Base-by-base conservation (phyloP, 805 yeast species). In the Pichia nakasei region DNA sequence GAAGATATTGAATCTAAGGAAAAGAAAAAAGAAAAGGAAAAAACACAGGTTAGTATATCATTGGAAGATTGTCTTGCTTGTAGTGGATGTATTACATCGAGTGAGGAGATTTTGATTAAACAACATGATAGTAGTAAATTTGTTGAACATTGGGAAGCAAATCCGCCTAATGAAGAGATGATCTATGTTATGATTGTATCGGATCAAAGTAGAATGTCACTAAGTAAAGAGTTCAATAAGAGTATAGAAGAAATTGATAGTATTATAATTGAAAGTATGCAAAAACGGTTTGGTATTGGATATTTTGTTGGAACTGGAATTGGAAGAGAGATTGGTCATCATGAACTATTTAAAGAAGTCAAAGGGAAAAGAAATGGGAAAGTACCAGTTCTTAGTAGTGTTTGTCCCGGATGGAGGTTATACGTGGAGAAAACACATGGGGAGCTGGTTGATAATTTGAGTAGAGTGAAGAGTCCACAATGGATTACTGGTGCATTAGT, bases 361-460 rank as follows among this genome's bases (percentile, higher is more conserved):
- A 15, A 29, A 9, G 55, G 50, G 21, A 15, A 29, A 29, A 15
- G 15, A 29, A 12, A 12, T 29, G 32, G 32, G 41, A 22, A 20
- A 48, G 46, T 39, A 9, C 94, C 95, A 0, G 56, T 75, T 2
- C 60, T 93, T 38, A 73, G 88, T 22, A 77, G 88, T 13, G 72
- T 82, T 0, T 91, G 97, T 62, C 98, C 98, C 0, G 98, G 98
- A 0, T 93, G 96, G 87, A 93, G 93, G 0, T 70, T 93, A 22
- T 93, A 93, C 56, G 95, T 91, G 0, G 97, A 93, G 53, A 93
- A 93, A 67, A 89, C 97, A 0, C 96, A 91, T 59, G 94, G 96
- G 1, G 80, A 84, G 50, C 67, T 93, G 9, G 64, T 88, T 15
- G 83, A 89, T 0, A 68, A 72, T 46, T 58, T 93, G 47, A 77